Evolutionary conservation across 208 protist genomes (phyloP), one percentile per base, ranked within the genome.

Genomic region (Herpetomonas samuelpessoai): DNA sequence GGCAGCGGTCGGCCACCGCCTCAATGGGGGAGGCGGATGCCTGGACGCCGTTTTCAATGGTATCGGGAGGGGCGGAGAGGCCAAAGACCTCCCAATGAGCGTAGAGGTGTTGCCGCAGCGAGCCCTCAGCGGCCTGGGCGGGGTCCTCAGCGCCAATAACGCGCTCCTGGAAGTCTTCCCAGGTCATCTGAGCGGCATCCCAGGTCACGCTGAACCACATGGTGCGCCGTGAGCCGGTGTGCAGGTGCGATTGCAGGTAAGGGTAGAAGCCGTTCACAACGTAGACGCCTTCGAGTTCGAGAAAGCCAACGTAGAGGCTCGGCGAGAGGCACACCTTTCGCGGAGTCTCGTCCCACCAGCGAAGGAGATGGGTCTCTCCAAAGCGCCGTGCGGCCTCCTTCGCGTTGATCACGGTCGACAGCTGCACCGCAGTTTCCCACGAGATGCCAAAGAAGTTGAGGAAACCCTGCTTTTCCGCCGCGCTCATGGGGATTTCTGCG

Each of bases 191-290:
- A 19, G 74, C 67, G 25, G 45, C 59, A 3, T 81, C 70, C 81
- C 81, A 95, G 28, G 77, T 54, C 21, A 95, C 74, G 38, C 66
- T 65, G 57, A 78, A 91, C 81, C 84, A 95, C 28, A 68, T 70
- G 10, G 79, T 74, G 35, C 77, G 66, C 27, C 46, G 18, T 6
- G 68, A 30, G 3, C 76, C 80, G 22, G 52, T 60, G 56, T 87
- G 76, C 52, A 88, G 70, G 27, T 77, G 74, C 6, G 88, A 62
- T 24, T 73, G 77, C 18, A 71, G 60, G 61, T 82, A 88, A 41
- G 73, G 71, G 68, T 92, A 92, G 46, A 84, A 88, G 18, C 81
- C 79, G 58, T 95, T 95, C 49, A 92, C 57, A 29, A 95, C 83
- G 62, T 87, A 95, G n/a, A 92, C 44, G 27, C 81, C 88, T 30